Percentiles rank a stretch among this genome's conserved stretches.
These are phyloP conservation scores for Saturnispora hagleri DNA, from an alignment of 805 yeast species.

Conservation along the genomic window DNA sequence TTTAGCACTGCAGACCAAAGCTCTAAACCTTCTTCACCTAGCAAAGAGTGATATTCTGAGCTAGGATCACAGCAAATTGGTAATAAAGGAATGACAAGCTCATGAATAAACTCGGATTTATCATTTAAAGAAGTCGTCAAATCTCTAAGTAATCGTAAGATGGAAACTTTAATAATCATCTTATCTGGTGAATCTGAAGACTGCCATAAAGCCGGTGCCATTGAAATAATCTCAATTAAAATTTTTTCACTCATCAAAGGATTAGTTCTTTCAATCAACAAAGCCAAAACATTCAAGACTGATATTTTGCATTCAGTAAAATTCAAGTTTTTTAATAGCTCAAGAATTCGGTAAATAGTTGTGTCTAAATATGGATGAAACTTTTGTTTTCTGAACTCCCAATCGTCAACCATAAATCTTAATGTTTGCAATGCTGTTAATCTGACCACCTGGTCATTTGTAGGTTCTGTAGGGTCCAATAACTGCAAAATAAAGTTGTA, in stretches of 20 bases:
- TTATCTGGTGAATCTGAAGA: constrained; percentile 36
- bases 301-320: constrained; percentile 71
- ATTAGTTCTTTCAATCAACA: constrained; percentile 53
- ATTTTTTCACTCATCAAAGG: constrained; percentile 48
- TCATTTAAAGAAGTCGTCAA: constrained; percentile 47
- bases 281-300: constrained; percentile 57
- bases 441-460: constrained; percentile 71
- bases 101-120: constrained; percentile 39
- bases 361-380: constrained; percentile 58
- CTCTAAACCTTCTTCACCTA: constrained; percentile 82
- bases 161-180: constrained; percentile 39
- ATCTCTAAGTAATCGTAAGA: constrained; percentile 49
- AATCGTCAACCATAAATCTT: constrained; percentile 65
- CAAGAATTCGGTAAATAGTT: constrained; percentile 40
- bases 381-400: constrained; percentile 66
- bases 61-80: constrained; percentile 50
- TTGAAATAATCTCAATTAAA: constrained; percentile 39
- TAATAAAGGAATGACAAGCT: constrained; percentile 57
- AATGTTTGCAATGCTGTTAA: constrained; percentile 67
- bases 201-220: constrained; percentile 76
- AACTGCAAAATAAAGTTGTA: constrained; percentile 49
- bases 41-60: constrained; percentile 43
- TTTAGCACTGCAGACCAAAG: constrained; percentile 68
- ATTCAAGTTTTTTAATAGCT: constrained; percentile 40
- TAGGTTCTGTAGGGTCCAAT: constrained; percentile 27